Conservation (phyloP, 1,284 basidiomycete genomes). For the Leccinum variabile region DNA sequence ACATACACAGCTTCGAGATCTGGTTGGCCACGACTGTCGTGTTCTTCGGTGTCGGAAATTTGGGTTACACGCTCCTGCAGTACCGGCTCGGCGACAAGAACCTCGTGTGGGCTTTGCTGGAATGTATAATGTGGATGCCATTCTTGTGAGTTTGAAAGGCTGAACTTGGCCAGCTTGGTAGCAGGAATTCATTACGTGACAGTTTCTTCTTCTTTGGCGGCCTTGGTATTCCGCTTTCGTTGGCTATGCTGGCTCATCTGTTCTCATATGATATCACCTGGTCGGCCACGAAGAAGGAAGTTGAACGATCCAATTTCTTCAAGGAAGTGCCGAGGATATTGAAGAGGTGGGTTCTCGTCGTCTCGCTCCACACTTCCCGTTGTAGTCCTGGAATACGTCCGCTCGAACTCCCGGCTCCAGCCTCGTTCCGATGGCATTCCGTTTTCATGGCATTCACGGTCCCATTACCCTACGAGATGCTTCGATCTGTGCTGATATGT, state of each 20-base stretch:
- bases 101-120: conserved; percentile 52
- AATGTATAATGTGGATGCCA: conserved; percentile 76
- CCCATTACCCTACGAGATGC: conserved; percentile 8
- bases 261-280: conserved; percentile 85
- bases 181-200: conserved; percentile 15
- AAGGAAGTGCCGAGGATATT: conserved; percentile 81
- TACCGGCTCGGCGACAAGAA: conserved; percentile 71
- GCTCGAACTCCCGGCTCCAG: not conserved
- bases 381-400: not conserved
- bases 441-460: not conserved
- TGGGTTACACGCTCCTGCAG: conserved; percentile 70
- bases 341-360: conserved; percentile 61
- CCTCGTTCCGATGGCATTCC: not conserved
- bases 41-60: conserved; percentile 72
- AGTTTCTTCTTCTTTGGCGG: conserved; percentile 88
- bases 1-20: conserved; percentile 72
- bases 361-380: conserved; percentile 39
- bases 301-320: conserved; percentile 84
- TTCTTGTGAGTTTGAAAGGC: conserved; percentile 63
- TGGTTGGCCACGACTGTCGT: conserved; percentile 77
- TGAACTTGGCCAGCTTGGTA: not conserved
- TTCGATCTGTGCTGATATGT: conserved; percentile 17
- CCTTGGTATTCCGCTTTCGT: conserved; percentile 69
- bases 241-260: conserved; percentile 76
- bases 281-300: conserved; percentile 79